phyloP scores from a whole-genome alignment of 1,284 basidiomycete genomes.

The Psilocybe mexicana region DNA sequence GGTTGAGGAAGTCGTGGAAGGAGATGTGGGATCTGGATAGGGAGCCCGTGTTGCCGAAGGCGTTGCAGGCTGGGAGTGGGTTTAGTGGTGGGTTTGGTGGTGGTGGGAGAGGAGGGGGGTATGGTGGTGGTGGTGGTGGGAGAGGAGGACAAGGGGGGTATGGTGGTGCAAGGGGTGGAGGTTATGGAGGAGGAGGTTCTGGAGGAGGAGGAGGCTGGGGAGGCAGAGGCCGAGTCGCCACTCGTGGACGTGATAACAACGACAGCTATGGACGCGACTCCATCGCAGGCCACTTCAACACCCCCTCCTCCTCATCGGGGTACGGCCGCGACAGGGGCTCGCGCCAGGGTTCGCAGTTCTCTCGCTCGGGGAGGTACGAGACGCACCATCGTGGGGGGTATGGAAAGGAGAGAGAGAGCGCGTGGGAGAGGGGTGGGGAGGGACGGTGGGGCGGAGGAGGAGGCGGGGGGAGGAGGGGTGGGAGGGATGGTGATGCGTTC shows the following conservation, averaged over 20 bases:
- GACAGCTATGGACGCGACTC: background rate
- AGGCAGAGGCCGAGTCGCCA: no score
- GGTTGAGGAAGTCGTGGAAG: conserved; percentile 2
- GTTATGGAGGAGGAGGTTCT: background rate
- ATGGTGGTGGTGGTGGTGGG: background rate
- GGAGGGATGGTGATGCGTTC: background rate
- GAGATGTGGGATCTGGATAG: conserved; percentile 11
- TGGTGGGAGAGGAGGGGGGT: background rate
- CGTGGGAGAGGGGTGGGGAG: conserved; percentile 3
- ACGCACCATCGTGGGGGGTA: background rate
- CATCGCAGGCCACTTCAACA: background rate
- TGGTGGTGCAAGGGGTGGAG: background rate
- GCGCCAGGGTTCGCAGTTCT: background rate
- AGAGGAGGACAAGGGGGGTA: background rate
- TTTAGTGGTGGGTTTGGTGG: background rate
- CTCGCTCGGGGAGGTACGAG: background rate
- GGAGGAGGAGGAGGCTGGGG: background rate
- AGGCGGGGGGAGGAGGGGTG: background rate
- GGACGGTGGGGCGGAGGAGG: background rate
- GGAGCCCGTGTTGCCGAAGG: background rate
- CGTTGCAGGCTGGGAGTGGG: conserved; percentile 3
- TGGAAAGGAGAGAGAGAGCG: background rate
- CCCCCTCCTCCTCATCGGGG: background rate
- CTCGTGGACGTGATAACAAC: background rate
- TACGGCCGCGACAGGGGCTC: conserved; percentile 7